A percentile compares a stretch with the other conserved stretches of the same genome.
Conservation (phyloP, 257 asterid genomes). For the Plantago ovata region DNA sequence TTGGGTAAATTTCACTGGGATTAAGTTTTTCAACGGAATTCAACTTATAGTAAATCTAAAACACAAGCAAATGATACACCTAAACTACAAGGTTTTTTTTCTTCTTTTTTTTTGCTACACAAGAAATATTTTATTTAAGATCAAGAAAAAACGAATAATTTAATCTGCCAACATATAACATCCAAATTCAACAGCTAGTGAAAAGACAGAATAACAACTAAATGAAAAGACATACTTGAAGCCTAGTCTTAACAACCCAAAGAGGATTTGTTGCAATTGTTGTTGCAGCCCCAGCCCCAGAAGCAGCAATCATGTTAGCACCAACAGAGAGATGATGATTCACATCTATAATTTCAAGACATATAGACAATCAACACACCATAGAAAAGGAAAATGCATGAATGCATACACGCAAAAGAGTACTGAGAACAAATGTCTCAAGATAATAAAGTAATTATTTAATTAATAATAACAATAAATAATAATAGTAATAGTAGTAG, state of each 20-base stretch:
- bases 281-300: slow-evolving; percentile 98
- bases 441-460: no score
- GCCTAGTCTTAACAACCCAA: slow-evolving; percentile 97
- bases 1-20: no score
- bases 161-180: neutral
- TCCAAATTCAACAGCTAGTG: slow-evolving; percentile 5
- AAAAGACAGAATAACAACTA: slow-evolving; percentile 7
- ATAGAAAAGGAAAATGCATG: neutral
- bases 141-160: no score
- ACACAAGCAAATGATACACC: no score
- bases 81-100: no score
- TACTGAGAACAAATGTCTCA: no score
- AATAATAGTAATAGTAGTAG: no score
- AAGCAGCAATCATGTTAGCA: slow-evolving; percentile 90
- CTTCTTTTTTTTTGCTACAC: no score
- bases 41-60: no score
- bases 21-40: no score
- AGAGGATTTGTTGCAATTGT: slow-evolving; percentile 86
- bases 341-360: slow-evolving; percentile 49
- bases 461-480: no score
- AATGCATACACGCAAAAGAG: neutral
- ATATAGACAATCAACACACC: slow-evolving; percentile 13
- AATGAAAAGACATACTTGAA: slow-evolving; percentile 55
- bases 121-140: no score
- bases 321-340: slow-evolving; percentile 84